Base-by-base conservation (phyloP, 495 filamentous ascomycete species). In the Pseudotulostoma volvatum region DNA sequence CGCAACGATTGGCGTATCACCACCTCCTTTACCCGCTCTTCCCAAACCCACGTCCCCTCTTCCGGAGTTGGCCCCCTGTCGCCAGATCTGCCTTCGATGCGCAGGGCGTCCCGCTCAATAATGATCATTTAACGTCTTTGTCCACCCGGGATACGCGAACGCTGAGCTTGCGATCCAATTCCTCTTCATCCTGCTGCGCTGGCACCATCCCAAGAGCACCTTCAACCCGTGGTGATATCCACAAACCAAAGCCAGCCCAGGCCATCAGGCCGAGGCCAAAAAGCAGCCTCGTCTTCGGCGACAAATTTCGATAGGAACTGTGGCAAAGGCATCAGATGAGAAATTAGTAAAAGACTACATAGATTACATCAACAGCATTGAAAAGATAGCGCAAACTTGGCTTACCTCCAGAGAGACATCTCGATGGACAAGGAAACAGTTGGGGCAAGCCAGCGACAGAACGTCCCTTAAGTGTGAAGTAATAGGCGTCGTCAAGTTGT, bases 241-340 rank as follows among this genome's bases (percentile, higher is more conserved):
- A 63, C 11, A 82, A 58, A 9, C 73, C 77, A 23, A 74, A 52
- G n/a, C 53, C 55, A 0, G 74, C 74, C 61, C 76, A 84, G 19
- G 65, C 70, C 52, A 84, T 74, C 28, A 79, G 53, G 44, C 75
- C 76, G 38, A 72, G 40, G 37, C 81, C 79, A 52, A 83, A 61
- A 18, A 76, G 48, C 37, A 77, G 57, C 33, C 77, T 71, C 4
- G 77, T 76, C 46, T 70, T 68, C 3, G 75, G 70, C 20, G 65
- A 44, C 35, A 83, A 70, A 41, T 53, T 59, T 44, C 60, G 66
- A 58, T 81, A 84, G 47, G 64, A 71, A 45, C 72, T 76, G 47
- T 32, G 11, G 23, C 5, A 5, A 5, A 28, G 23, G n/a, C n/a
- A 28, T 5, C 23, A 5, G 23, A 11, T 5, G 11, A 28, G 11